Evolutionary conservation across 2,329 filamentous ascomycete genomes (phyloP), one percentile per base, ranked within the genome.

Genomic region (Ophiostoma piceae): DNA sequence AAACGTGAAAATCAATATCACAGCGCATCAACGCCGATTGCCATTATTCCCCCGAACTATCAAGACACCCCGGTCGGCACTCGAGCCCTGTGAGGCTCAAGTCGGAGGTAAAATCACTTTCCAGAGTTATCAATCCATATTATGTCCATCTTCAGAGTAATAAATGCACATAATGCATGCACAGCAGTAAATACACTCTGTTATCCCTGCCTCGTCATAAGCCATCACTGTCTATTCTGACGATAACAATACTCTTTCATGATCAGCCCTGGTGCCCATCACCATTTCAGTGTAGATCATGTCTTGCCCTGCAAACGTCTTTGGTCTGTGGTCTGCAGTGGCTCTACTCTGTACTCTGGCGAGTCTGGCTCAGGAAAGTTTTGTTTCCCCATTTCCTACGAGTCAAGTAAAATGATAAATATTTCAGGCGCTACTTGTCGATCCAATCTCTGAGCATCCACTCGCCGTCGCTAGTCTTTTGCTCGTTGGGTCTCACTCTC

Each of bases 391-490:
- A 57, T 57, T 57, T 57, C 2, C 51, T 19, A 47, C 16, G 19
- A 47, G 16, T 47, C 16, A 47, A 47, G 19, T 19, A 16, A 54
- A 26, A 54, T 54, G 22, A 26, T 16, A 26, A 54, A 11, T 7
- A 26, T 57, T 26, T 26, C 26, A 26, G n/a, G 57, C 54, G 54
- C 57, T 62, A 62, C 57, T 62, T 62, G 57, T 62, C 57, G 57
- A 62, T 62, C 57, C 57, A 62, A 62, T 62, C 51, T 57, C 51
- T 57, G n/a, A 57, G 51, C 51, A 22, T 57, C 51, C 51, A 57
- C 51, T 57, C 3, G 8, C 26, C 51, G 26, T 14, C 22, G 32
- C 32, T 26, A 62, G 26, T 32, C 22, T 32, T 26, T 12, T 57
- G 51, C 57, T 62, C 57, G 32, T 32, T 16, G 54, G 12, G 22